Conservation (phyloP, 2,329 filamentous ascomycete species). For the Botrytis elliptica region DNA sequence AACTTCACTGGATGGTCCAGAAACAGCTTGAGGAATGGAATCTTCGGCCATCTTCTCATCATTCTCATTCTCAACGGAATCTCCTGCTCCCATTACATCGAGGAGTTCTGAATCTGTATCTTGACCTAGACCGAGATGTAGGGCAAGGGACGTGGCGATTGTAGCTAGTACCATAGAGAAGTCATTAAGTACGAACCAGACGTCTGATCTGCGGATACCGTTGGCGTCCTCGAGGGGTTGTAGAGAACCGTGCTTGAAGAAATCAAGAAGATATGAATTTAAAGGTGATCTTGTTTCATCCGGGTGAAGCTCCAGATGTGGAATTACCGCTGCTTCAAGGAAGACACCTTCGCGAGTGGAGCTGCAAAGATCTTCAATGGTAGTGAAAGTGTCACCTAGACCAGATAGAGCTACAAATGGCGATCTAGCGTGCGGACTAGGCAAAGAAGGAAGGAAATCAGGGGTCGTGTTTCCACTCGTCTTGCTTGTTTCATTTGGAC, state of each 20-base stretch:
- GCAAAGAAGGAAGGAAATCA: slow-evolving; percentile 37
- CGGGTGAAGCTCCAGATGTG: slow-evolving; percentile 62
- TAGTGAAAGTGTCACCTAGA: slow-evolving; percentile 60
- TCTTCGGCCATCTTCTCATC: slow-evolving; percentile 40
- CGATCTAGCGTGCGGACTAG: slow-evolving; percentile 55
- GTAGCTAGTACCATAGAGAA: slow-evolving; percentile 66
- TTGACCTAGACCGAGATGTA: slow-evolving; percentile 54
- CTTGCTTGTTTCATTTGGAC: slow-evolving; percentile 18
- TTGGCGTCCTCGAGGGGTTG: slow-evolving; percentile 62
- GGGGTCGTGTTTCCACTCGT: slow-evolving; percentile 21
- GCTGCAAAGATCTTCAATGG: slow-evolving; percentile 65
- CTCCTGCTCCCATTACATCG: slow-evolving; percentile 49
- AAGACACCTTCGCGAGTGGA: slow-evolving; percentile 68
- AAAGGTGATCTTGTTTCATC: slow-evolving; percentile 51
- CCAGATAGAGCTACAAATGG: slow-evolving; percentile 72
- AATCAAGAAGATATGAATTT: slow-evolving; percentile 72
- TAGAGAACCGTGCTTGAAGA: slow-evolving; percentile 71
- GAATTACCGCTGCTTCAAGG: slow-evolving; percentile 71
- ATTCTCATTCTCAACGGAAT: slow-evolving; percentile 46
- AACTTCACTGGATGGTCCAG: slow-evolving; percentile 13
- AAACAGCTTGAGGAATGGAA: slow-evolving; percentile 21
- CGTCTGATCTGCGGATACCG: slow-evolving; percentile 60
- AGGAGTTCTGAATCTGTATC: slow-evolving; percentile 48
- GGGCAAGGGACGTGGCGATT: slow-evolving; percentile 63
- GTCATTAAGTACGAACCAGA: slow-evolving; percentile 72